phyloP scores from a whole-genome alignment of 129 eudicot genomes.

The Ambrosia artemisiifolia region DNA sequence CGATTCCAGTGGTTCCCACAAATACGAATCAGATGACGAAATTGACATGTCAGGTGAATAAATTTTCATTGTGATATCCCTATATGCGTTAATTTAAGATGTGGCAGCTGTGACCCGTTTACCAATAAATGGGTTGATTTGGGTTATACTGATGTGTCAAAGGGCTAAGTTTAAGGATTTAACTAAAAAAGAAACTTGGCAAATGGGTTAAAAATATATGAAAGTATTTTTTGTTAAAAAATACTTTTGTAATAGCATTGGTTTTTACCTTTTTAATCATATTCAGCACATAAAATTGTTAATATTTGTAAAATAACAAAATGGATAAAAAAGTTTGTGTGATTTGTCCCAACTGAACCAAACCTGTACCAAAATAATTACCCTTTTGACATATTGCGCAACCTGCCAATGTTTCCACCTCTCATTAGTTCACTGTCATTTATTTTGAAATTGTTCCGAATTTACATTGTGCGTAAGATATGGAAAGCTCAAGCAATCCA shows the following conservation, averaged over 20 bases:
- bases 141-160: slow-evolving; percentile 1
- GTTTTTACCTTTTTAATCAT: background rate
- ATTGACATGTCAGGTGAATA: slow-evolving; percentile 57
- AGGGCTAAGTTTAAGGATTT: background rate
- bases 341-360: background rate
- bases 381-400: background rate
- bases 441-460: background rate
- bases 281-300: background rate
- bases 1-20: slow-evolving; percentile 52
- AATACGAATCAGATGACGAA: slow-evolving; percentile 75
- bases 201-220: background rate
- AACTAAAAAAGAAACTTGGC: background rate
- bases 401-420: background rate
- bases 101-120: background rate
- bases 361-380: background rate
- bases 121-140: background rate
- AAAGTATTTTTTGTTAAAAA: background rate
- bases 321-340: background rate
- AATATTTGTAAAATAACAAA: background rate
- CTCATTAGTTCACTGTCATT: background rate
- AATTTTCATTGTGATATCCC: background rate
- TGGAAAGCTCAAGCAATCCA: slow-evolving; percentile 52
- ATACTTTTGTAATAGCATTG: no score
- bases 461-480: slow-evolving; percentile 40
- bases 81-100: background rate